Conservation (phyloP, 78 protist species). For the Creolimax fragrantissima region DNA sequence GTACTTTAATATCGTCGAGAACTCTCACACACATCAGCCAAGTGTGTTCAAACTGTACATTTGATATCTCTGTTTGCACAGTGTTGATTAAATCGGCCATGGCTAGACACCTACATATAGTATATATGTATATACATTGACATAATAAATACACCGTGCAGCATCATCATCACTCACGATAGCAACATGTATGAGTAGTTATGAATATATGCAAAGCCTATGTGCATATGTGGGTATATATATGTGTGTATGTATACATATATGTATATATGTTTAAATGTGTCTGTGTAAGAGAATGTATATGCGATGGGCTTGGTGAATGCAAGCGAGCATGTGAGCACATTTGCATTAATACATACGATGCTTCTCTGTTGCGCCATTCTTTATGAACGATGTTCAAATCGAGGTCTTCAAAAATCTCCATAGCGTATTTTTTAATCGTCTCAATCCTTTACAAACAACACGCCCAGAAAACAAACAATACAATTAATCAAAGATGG, state of each 20-base stretch:
- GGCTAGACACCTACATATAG: not conserved
- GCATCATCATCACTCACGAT: not conserved
- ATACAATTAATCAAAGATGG: too few relatives aligned
- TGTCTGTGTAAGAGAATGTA: not conserved
- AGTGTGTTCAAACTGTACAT: not conserved
- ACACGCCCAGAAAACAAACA: too few relatives aligned
- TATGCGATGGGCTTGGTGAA: too few relatives aligned
- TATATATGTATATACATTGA: not conserved
- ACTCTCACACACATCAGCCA: not conserved
- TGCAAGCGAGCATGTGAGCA: too few relatives aligned
- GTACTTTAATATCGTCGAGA: not conserved
- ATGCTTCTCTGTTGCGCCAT: conserved; percentile 6
- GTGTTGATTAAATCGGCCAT: not conserved
- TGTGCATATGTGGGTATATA: not conserved
- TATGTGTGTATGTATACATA: not conserved
- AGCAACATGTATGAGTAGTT: not conserved
- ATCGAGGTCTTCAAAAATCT: not conserved
- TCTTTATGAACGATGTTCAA: not conserved
- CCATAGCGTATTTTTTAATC: not conserved
- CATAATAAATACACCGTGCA: not conserved
- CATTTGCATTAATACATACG: too few relatives aligned
- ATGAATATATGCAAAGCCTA: not conserved
- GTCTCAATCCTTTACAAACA: not conserved
- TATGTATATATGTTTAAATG: not conserved
- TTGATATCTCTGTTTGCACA: not conserved